Evolutionary conservation across 164 flowering plant species (phyloP).

Genomic region (Magnolia officinalis): DNA sequence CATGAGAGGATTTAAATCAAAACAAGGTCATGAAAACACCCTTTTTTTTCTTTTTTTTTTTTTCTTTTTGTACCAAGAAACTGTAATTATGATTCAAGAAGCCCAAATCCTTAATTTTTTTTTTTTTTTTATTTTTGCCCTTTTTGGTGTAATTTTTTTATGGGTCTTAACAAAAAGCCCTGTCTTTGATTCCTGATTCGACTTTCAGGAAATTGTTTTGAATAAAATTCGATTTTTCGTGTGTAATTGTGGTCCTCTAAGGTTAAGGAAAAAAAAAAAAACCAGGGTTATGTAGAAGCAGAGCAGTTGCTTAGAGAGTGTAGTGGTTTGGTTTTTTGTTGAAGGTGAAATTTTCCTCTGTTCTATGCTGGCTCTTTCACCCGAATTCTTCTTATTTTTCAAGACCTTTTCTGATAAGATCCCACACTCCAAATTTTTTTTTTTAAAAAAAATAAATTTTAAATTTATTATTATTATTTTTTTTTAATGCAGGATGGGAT

Average conservation of each 20-base stretch:
- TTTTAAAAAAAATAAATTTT: too few species aligned
- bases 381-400: too few species aligned
- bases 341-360: not conserved
- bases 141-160: slow-evolving; percentile 10
- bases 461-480: too few species aligned
- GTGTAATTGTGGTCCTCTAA: not conserved
- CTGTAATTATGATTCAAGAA: slow-evolving; percentile 22
- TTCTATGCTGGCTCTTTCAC: not conserved
- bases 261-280: not conserved
- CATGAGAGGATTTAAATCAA: slow-evolving; percentile 13
- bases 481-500: too few species aligned
- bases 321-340: not conserved
- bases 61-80: slow-evolving; percentile 8
- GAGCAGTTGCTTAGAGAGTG: too few species aligned
- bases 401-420: not conserved
- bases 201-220: slow-evolving; percentile 13
- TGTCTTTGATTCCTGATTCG: slow-evolving; percentile 3
- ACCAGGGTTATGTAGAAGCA: not conserved
- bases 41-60: not conserved
- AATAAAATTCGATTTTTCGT: slow-evolving; percentile 14
- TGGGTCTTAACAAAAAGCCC: slow-evolving; percentile 8
- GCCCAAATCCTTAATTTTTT: slow-evolving; percentile 6
- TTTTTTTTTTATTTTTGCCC: not conserved
- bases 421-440: not conserved
- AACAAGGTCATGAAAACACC: not conserved